These are phyloP conservation scores for Tubosaeta sp. DNA, from an alignment of 768 basidiomycete genomes.

Conservation along the genomic window DNA sequence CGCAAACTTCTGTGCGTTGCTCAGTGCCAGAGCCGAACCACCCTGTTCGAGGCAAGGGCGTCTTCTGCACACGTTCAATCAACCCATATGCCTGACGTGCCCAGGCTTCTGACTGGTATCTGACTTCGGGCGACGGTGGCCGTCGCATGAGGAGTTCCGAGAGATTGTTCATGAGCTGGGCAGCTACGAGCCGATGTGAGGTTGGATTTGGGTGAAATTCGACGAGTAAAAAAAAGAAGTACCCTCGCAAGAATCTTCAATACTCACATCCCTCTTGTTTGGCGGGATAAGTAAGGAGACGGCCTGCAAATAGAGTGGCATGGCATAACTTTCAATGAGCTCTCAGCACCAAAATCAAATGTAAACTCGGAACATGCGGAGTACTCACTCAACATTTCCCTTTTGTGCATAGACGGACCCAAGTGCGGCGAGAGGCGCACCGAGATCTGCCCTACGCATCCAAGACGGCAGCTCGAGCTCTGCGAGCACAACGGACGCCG, in stretches of 20 bases:
- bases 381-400: conserved; percentile 43
- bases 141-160: conserved; percentile 39
- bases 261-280: conserved; percentile 19
- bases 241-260: conserved; percentile 62
- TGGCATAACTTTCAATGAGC: conserved; percentile 45
- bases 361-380: not conserved
- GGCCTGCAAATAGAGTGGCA: conserved; percentile 63
- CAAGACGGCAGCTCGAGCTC: conserved; percentile 58
- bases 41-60: conserved; percentile 12
- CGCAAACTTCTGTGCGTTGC: conserved; percentile 39
- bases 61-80: conserved; percentile 26
- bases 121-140: conserved; percentile 32
- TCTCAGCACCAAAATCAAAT: not conserved
- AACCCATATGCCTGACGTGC: conserved; percentile 45
- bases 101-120: conserved; percentile 56
- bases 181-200: conserved; percentile 27
- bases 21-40: conserved; percentile 23
- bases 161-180: conserved; percentile 49
- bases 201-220: not conserved
- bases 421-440: conserved; percentile 64
- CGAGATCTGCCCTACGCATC: conserved; percentile 57
- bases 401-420: conserved; percentile 55
- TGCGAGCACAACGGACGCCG: conserved; percentile 33
- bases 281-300: conserved; percentile 56
- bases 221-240: not conserved